These are phyloP conservation scores for Candida maris DNA, from an alignment of 805 yeast species.

Conservation along the genomic window DNA sequence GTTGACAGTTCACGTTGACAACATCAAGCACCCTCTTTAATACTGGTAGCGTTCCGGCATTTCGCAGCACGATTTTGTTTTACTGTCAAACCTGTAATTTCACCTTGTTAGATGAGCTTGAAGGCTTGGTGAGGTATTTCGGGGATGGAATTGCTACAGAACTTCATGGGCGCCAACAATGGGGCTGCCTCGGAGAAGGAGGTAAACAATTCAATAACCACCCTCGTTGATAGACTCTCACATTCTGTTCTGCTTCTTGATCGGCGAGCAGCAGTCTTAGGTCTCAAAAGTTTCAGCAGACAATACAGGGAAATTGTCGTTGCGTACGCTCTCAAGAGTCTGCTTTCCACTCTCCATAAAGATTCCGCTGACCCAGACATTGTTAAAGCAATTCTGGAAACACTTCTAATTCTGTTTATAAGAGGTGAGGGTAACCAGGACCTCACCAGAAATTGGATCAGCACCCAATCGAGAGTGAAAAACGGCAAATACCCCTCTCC, in stretches of 20 bases:
- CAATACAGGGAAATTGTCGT: conserved; percentile 88
- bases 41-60: no score
- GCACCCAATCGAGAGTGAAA: conserved; percentile 67
- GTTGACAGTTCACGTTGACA: no score
- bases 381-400: conserved; percentile 78
- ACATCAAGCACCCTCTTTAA: no score
- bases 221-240: conserved; percentile 80
- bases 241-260: conserved; percentile 82
- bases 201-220: conserved; percentile 78
- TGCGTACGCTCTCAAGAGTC: conserved; percentile 76
- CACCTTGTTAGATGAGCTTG: no score
- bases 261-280: conserved; percentile 85
- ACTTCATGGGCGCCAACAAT: conserved; percentile 31
- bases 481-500: conserved; percentile 83
- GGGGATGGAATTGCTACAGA: conserved; percentile 34
- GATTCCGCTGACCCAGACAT: conserved; percentile 67
- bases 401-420: conserved; percentile 75
- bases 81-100: no score
- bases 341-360: conserved; percentile 59
- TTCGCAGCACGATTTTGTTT: no score
- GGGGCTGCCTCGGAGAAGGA: conserved; percentile 36
- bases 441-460: conserved; percentile 63
- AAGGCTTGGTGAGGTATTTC: no score
- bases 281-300: conserved; percentile 82
- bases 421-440: conserved; percentile 60